These are phyloP conservation scores for Miscanthus lutarioriparius DNA, from an alignment of 176 grass and related monocot genomes.

Conservation along the genomic window DNA sequence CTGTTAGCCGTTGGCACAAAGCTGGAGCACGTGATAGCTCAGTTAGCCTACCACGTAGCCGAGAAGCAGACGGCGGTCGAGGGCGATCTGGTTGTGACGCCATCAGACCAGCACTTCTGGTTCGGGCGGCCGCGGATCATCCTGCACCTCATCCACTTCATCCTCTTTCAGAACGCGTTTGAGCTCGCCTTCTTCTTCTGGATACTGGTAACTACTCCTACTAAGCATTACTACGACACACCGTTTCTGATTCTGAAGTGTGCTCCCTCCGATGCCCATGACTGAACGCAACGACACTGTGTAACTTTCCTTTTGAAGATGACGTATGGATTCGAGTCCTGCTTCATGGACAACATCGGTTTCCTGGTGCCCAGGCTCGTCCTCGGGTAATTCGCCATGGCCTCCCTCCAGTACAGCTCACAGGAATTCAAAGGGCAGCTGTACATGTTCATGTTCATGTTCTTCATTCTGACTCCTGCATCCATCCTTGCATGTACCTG, in stretches of 20 bases:
- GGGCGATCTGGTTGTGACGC: conserved; percentile 78
- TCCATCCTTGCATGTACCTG: conserved; percentile 6
- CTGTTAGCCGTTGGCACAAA: conserved; percentile 87
- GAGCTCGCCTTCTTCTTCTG: conserved; percentile 93
- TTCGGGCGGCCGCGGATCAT: conserved; percentile 60
- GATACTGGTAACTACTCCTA: conserved; percentile 73
- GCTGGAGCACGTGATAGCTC: conserved; percentile 80
- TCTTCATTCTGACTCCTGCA: background rate
- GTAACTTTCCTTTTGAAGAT: conserved; percentile 38
- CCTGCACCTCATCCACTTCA: conserved; percentile 85
- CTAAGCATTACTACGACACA: background rate
- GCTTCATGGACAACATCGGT: conserved; percentile 68
- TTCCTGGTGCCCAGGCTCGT: conserved; percentile 86
- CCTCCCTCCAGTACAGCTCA: background rate
- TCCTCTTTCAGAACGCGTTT: conserved; percentile 96
- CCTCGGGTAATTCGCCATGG: conserved; percentile 62
- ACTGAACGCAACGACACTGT: background rate
- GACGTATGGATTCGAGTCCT: conserved; percentile 75
- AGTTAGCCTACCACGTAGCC: conserved; percentile 79
- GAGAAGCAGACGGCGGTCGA: conserved; percentile 62
- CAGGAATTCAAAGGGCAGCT: background rate
- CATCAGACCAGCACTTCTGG: conserved; percentile 95
- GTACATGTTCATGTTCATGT: background rate
- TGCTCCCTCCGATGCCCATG: background rate
- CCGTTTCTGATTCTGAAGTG: background rate